Percentiles rank a stretch among this genome's conserved stretches.
These are phyloP conservation scores for Lathyrus oleraceus DNA, from an alignment of 306 rosid genomes.

Conservation along the genomic window DNA sequence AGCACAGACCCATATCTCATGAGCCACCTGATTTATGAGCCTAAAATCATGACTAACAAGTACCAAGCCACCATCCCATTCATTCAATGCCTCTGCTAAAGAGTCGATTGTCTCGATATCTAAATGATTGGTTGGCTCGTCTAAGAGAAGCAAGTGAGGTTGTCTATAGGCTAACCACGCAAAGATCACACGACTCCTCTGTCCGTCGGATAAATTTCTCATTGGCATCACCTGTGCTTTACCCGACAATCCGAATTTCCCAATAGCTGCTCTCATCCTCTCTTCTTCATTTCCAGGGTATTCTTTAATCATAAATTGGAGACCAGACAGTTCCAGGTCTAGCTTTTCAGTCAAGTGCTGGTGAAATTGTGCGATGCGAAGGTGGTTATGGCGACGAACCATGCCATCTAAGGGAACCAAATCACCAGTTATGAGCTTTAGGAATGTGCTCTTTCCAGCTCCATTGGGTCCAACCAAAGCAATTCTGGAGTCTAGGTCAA, in stretches of 20 bases:
- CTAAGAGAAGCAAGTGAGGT: slow-evolving; percentile 85
- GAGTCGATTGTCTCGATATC: slow-evolving; percentile 98
- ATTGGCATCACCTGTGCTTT: slow-evolving; percentile 98
- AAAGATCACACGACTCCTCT: slow-evolving; percentile 89
- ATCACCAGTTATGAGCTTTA: slow-evolving; percentile 98
- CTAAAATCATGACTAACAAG: slow-evolving; percentile 98
- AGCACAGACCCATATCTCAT: slow-evolving; percentile 96
- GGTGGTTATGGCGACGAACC: slow-evolving; percentile 97
- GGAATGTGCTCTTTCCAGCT: slow-evolving; percentile 96
- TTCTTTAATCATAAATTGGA: slow-evolving; percentile 77
- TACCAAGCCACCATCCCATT: slow-evolving; percentile 98
- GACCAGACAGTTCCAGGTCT: slow-evolving; percentile 85
- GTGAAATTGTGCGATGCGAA: slow-evolving; percentile 94
- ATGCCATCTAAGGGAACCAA: slow-evolving; percentile 84
- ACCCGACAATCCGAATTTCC: slow-evolving; percentile 90
- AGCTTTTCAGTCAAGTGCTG: slow-evolving; percentile 95
- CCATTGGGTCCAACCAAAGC: slow-evolving; percentile 99
- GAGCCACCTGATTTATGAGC: slow-evolving; percentile 96
- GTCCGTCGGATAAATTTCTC: slow-evolving; percentile 97
- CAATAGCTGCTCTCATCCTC: slow-evolving; percentile 90
- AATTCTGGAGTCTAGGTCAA: slow-evolving; percentile 87
- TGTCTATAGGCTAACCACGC: slow-evolving; percentile 97
- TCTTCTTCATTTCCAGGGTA: slow-evolving; percentile 98
- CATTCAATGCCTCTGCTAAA: slow-evolving; percentile 90
- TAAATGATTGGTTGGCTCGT: slow-evolving; percentile 96